Conservation (phyloP, 306 rosid genomes). For the Ceratonia siliqua region DNA sequence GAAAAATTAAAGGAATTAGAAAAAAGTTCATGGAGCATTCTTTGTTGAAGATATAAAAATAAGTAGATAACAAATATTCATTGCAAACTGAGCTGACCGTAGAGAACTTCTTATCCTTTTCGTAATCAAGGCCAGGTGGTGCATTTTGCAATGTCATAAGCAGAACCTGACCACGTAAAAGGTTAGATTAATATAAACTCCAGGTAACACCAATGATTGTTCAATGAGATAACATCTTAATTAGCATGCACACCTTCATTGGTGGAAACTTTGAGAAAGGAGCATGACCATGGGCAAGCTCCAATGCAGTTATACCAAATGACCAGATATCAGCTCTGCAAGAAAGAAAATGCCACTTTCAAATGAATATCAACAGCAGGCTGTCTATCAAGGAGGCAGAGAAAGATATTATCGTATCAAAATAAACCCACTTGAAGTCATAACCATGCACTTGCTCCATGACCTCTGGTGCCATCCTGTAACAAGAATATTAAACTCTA, state of each 20-base stretch:
- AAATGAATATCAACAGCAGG: conserved; percentile 31
- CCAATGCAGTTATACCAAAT: conserved; percentile 93
- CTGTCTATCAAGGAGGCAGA: not conserved
- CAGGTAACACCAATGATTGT: conserved; percentile 21
- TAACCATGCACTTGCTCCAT: conserved; percentile 96
- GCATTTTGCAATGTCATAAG: conserved; percentile 97
- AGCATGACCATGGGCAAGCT: conserved; percentile 98
- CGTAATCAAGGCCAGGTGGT: conserved; percentile 92
- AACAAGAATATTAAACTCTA: conserved; percentile 11
- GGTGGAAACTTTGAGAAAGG: conserved; percentile 97
- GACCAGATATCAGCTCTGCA: conserved; percentile 98
- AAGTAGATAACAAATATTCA: not conserved
- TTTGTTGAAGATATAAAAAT: not conserved
- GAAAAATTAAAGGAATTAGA: conserved; percentile 8
- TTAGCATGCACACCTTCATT: conserved; percentile 70
- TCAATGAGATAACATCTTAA: conserved; percentile 17
- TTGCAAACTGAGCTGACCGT: conserved; percentile 56
- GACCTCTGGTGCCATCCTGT: conserved; percentile 99
- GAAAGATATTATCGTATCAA: not conserved
- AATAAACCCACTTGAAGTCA: conserved; percentile 74
- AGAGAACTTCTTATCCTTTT: conserved; percentile 78
- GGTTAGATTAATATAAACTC: conserved; percentile 26
- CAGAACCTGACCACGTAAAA: conserved; percentile 64
- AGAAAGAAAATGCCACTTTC: conserved; percentile 5
- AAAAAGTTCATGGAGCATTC: conserved; percentile 2